phyloP scores from a whole-genome alignment of 2,329 filamentous ascomycete species.

The Sporothrix humicola region DNA sequence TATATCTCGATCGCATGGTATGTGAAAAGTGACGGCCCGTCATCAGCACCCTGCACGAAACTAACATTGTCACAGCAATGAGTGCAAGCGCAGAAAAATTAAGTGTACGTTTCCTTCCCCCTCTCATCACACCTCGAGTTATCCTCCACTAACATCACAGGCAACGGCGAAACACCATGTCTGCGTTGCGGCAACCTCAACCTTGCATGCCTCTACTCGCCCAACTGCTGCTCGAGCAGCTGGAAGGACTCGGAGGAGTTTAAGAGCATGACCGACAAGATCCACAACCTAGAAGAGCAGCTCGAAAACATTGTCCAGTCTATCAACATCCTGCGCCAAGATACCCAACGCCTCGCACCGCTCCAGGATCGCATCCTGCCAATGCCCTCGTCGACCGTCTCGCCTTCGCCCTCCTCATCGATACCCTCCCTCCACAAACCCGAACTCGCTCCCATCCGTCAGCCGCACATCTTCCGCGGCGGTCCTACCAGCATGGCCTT shows the following conservation, averaged over 20 bases:
- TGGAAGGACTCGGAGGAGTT: constrained; percentile 70
- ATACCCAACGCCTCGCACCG: constrained; percentile 53
- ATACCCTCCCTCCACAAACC: constrained; percentile 53
- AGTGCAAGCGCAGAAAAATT: constrained; percentile 51
- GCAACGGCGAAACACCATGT: constrained; percentile 70
- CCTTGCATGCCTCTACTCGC: constrained; percentile 46
- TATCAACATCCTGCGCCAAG: constrained; percentile 69
- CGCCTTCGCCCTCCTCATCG: constrained; percentile 52
- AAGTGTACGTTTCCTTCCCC: constrained; percentile 43
- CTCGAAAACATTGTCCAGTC: constrained; percentile 77
- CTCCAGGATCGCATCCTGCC: constrained; percentile 51
- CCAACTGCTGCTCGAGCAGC: constrained; percentile 50
- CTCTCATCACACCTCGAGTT: background rate
- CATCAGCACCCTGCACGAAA: background rate
- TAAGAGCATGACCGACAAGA: constrained; percentile 76
- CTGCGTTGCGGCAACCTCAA: constrained; percentile 72
- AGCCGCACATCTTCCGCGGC: constrained; percentile 73
- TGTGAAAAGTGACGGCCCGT: background rate
- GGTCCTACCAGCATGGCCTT: constrained; percentile 80
- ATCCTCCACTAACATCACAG: constrained; percentile 35
- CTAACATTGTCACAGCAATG: constrained; percentile 53
- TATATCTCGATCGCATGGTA: constrained; percentile 69
- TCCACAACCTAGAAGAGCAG: constrained; percentile 79
- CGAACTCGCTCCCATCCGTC: constrained; percentile 55
- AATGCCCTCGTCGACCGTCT: constrained; percentile 46